Percentiles rank a stretch among this genome's conserved stretches.
phyloP scores from a whole-genome alignment of 1,284 basidiomycete species.

The Irpex sp. region DNA sequence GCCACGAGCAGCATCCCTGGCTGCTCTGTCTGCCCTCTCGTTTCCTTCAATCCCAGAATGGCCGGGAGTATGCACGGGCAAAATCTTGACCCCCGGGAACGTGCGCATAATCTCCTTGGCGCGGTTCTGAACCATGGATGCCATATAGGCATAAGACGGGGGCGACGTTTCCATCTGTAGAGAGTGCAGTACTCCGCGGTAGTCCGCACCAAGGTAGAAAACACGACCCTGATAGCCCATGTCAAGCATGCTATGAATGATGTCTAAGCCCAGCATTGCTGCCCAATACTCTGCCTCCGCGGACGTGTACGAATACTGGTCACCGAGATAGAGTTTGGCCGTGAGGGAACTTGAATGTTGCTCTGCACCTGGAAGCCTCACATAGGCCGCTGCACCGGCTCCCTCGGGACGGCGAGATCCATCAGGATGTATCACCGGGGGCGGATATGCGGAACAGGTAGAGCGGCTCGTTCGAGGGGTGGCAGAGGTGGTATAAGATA shows the following conservation, averaged over 20 bases:
- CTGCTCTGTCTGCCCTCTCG: too few species aligned
- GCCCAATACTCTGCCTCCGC: conserved; percentile 1
- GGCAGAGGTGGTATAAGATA: not conserved
- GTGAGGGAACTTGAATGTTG: not conserved
- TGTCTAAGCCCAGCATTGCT: not conserved
- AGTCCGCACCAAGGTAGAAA: too few species aligned
- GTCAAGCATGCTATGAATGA: not conserved
- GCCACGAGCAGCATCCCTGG: too few species aligned
- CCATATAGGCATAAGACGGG: too few species aligned
- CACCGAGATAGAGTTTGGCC: not conserved
- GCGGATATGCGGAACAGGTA: not conserved
- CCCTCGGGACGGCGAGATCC: not conserved
- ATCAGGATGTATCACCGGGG: not conserved
- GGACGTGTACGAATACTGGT: not conserved
- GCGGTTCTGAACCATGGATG: too few species aligned
- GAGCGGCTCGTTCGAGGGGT: not conserved
- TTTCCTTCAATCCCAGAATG: too few species aligned
- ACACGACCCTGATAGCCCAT: not conserved
- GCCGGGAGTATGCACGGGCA: too few species aligned
- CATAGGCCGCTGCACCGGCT: conserved; percentile 1
- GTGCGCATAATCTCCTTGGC: too few species aligned
- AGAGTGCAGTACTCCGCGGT: too few species aligned
- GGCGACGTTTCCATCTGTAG: too few species aligned
- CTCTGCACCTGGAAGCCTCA: not conserved
- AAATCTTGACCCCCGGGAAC: too few species aligned